Conservation (phyloP, 1,139 yeast species). For the Geotrichum restrictum region DNA sequence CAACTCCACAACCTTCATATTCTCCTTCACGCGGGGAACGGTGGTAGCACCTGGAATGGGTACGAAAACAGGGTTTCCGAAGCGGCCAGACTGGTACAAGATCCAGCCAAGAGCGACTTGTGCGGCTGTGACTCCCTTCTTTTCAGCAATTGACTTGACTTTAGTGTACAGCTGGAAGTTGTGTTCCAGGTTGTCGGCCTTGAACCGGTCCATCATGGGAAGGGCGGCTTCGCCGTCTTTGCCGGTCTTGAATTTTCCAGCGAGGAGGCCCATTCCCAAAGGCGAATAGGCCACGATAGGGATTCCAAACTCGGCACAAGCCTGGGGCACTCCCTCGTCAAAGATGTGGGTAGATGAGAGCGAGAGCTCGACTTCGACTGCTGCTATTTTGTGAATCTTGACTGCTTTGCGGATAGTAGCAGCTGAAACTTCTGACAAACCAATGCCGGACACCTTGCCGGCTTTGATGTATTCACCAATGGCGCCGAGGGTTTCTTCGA, state of each 20-base stretch:
- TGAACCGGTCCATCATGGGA: conserved; percentile 53
- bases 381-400: conserved; percentile 51
- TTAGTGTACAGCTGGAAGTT: conserved; percentile 52
- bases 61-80: conserved; percentile 54
- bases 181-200: conserved; percentile 50
- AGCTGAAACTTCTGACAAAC: conserved; percentile 64
- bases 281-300: conserved; percentile 80
- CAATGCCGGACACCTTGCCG: conserved; percentile 55
- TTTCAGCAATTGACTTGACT: conserved; percentile 46
- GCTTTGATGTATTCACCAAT: conserved; percentile 32
- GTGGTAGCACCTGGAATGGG: conserved; percentile 79
- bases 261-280: conserved; percentile 70
- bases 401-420: conserved; percentile 56
- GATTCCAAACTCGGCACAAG: conserved; percentile 53
- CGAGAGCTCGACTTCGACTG: conserved; percentile 74
- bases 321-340: conserved; percentile 55
- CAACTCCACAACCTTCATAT: conserved; percentile 48
- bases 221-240: conserved; percentile 54
- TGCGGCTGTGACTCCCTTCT: conserved; percentile 52
- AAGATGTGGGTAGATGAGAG: conserved; percentile 59
- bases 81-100: conserved; percentile 39
- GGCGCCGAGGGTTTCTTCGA: conserved; percentile 36
- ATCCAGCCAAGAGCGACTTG: conserved; percentile 76
- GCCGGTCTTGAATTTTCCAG: conserved; percentile 55
- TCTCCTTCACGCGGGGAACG: conserved; percentile 54